Conservation (phyloP, 2,329 filamentous ascomycete genomes). For the Escovopsis weberi region DNA sequence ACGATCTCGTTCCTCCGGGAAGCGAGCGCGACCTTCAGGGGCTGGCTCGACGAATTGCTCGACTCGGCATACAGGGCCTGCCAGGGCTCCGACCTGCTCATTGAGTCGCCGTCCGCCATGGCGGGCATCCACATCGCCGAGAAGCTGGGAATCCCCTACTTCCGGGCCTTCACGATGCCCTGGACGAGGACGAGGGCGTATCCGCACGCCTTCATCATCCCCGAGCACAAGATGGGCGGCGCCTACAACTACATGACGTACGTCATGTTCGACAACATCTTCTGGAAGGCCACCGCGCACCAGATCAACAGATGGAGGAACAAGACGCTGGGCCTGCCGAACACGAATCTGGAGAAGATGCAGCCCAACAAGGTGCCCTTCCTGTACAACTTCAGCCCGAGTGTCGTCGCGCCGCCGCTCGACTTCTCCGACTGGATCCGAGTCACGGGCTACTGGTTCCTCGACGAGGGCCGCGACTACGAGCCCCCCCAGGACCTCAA, state of each 20-base stretch:
- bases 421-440: constrained; percentile 98
- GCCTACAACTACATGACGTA: constrained; percentile 93
- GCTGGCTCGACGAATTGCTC: constrained; percentile 87
- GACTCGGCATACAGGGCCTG: constrained; percentile 71
- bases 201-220: constrained; percentile 89
- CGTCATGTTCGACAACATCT: constrained; percentile 89
- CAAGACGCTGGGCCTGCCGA: constrained; percentile 60
- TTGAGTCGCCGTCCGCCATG: constrained; percentile 95
- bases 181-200: constrained; percentile 95
- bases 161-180: constrained; percentile 95
- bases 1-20: constrained; percentile 82
- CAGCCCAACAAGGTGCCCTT: constrained; percentile 97
- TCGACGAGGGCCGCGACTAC: constrained; percentile 62
- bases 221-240: constrained; percentile 86
- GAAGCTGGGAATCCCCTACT: constrained; percentile 83
- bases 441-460: constrained; percentile 95
- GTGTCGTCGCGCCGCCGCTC: constrained; percentile 82
- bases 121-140: constrained; percentile 95
- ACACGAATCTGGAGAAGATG: constrained; percentile 77
- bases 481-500: constrained; percentile 60
- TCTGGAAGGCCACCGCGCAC: constrained; percentile 84
- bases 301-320: constrained; percentile 92
- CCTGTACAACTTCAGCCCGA: constrained; percentile 91
- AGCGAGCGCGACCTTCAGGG: constrained; percentile 74
- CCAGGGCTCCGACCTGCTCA: constrained; percentile 74